A percentile compares a stretch with the other conserved stretches of the same genome.
These are phyloP conservation scores for Macrophomina phaseolina DNA, from an alignment of 2,329 filamentous ascomycete genomes.

Conservation along the genomic window DNA sequence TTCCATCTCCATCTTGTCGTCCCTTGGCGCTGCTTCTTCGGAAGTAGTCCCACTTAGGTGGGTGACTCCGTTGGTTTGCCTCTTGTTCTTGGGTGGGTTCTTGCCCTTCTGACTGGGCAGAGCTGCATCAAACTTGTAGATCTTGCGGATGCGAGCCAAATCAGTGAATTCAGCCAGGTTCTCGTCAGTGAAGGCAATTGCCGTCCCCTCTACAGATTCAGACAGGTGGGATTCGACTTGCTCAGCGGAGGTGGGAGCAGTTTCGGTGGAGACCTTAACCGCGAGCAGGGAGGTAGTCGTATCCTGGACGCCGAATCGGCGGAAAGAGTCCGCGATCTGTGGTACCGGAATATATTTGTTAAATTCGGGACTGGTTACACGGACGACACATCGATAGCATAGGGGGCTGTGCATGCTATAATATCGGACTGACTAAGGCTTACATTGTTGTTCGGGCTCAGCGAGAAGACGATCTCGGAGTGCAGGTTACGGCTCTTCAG, in stretches of 20 bases:
- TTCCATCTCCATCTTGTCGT: slow-evolving; percentile 65
- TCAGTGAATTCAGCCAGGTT: slow-evolving; percentile 56
- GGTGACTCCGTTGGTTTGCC: slow-evolving; percentile 30
- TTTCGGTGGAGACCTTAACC: slow-evolving; percentile 70
- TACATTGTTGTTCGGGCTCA: slow-evolving; percentile 85
- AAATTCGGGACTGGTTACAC: slow-evolving; percentile 17
- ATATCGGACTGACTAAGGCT: slow-evolving; percentile 31
- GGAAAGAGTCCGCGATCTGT: slow-evolving; percentile 90
- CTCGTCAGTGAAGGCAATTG: slow-evolving; percentile 66
- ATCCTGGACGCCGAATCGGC: slow-evolving; percentile 80
- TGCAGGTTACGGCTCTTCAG: slow-evolving; percentile 85
- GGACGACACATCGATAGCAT: not conserved
- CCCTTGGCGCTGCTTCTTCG: slow-evolving; percentile 43
- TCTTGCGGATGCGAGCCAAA: slow-evolving; percentile 57
- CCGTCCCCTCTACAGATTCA: slow-evolving; percentile 65
- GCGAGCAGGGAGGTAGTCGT: slow-evolving; percentile 75
- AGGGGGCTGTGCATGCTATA: slow-evolving; percentile 16
- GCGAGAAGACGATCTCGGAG: slow-evolving; percentile 81
- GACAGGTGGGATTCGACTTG: slow-evolving; percentile 65
- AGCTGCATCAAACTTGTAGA: slow-evolving; percentile 78
- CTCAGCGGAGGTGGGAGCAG: slow-evolving; percentile 52
- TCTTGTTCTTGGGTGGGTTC: slow-evolving; percentile 42
- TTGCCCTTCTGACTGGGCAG: slow-evolving; percentile 40
- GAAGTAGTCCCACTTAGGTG: not conserved
- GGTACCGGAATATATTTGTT: not conserved